Evolutionary conservation across 371 early-diverging fungal species (phyloP).

Genomic region (Apophysomyces trapeziformis): DNA sequence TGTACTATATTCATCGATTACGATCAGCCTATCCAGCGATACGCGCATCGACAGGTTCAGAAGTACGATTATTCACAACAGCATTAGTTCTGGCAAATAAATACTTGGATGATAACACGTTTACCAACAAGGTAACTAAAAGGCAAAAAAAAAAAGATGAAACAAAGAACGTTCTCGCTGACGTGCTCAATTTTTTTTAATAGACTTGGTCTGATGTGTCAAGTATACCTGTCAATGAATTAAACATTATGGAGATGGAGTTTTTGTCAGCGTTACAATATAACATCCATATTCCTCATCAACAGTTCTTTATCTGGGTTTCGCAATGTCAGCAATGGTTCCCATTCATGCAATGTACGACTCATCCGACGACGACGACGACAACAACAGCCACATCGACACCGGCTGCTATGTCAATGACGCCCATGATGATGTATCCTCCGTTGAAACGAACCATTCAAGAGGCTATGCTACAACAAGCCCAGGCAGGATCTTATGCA

Average conservation of each 20-base stretch:
- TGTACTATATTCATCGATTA: slow-evolving; percentile 43
- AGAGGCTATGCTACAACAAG: neutral
- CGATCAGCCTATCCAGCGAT: slow-evolving; percentile 38
- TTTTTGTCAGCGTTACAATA: slow-evolving; percentile 65
- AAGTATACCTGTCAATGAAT: slow-evolving; percentile 58
- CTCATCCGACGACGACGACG: neutral
- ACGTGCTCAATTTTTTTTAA: neutral
- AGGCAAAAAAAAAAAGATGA: neutral
- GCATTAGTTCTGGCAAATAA: slow-evolving; percentile 67
- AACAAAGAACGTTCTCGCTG: too few species aligned
- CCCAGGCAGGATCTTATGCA: neutral
- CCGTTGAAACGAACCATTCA: slow-evolving; percentile 3
- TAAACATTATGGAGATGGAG: slow-evolving; percentile 75
- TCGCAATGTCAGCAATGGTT: slow-evolving; percentile 40
- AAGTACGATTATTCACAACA: slow-evolving; percentile 64
- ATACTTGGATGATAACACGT: slow-evolving; percentile 71
- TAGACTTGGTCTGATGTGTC: slow-evolving; percentile 75
- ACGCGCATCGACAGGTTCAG: slow-evolving; percentile 52
- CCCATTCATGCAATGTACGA: slow-evolving; percentile 6
- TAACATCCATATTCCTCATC: slow-evolving; percentile 29
- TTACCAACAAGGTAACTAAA: slow-evolving; percentile 56
- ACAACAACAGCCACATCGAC: neutral
- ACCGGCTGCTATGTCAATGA: neutral
- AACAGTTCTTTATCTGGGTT: slow-evolving; percentile 37
- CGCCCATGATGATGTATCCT: neutral